phyloP scores from a whole-genome alignment of 2,329 filamentous ascomycete species.

The Ophiocordyceps camponoti-saundersi region DNA sequence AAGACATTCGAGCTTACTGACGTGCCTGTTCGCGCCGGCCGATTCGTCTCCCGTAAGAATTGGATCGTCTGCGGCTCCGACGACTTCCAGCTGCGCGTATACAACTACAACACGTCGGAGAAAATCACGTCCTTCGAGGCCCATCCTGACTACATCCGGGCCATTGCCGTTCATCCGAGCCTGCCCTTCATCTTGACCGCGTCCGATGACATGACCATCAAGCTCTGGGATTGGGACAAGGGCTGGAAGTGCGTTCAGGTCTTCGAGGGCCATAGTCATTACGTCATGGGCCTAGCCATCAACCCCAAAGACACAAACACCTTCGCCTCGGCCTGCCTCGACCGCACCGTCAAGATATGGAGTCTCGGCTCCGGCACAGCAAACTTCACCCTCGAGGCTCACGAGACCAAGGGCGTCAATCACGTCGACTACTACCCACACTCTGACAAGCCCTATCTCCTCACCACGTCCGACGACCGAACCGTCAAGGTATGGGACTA shows the following conservation, averaged over 20 bases:
- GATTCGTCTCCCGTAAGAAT: constrained; percentile 95
- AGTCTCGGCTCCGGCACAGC: constrained; percentile 82
- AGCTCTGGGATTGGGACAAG: constrained; percentile 98
- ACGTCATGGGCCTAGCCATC: constrained; percentile 91
- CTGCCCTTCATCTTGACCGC: constrained; percentile 93
- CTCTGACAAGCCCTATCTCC: constrained; percentile 66
- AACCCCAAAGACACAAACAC: constrained; percentile 95
- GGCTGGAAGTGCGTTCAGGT: constrained; percentile 95
- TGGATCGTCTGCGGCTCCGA: constrained; percentile 96
- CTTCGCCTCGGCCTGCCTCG: constrained; percentile 84
- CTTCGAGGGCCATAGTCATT: constrained; percentile 91
- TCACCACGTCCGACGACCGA: constrained; percentile 91
- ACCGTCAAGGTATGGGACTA: constrained; percentile 99
- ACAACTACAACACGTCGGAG: constrained; percentile 99
- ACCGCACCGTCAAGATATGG: constrained; percentile 97
- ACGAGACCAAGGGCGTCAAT: constrained; percentile 95
- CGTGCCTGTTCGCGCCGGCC: constrained; percentile 89
- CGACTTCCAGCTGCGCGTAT: constrained; percentile 74
- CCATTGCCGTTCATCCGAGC: constrained; percentile 87
- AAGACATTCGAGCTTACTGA: constrained; percentile 99
- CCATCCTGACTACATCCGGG: constrained; percentile 95
- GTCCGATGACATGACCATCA: constrained; percentile 96
- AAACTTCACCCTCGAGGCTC: constrained; percentile 92
- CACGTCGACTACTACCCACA: constrained; percentile 82
- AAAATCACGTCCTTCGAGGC: constrained; percentile 96